Percentiles rank a stretch among this genome's conserved stretches.
These are phyloP conservation scores for Colletotrichum tamarilloi DNA, from an alignment of 2,329 filamentous ascomycete species.

Conservation along the genomic window DNA sequence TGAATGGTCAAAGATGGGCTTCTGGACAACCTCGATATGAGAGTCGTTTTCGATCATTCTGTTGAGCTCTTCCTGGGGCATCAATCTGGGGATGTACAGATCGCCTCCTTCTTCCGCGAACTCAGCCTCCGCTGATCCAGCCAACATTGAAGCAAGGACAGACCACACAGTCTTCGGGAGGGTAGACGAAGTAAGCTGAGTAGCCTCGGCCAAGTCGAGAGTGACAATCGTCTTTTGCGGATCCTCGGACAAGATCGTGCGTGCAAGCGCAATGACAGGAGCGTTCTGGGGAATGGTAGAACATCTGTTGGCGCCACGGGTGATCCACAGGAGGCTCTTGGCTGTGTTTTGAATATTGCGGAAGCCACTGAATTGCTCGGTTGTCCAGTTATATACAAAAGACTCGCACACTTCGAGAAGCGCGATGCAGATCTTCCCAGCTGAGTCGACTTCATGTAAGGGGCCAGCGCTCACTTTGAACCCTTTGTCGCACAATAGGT, in stretches of 20 bases:
- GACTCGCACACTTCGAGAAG: conserved; percentile 54
- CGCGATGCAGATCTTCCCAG: conserved; percentile 53
- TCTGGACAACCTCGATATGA: neutral
- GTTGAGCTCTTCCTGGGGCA: conserved; percentile 54
- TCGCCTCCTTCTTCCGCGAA: conserved; percentile 52
- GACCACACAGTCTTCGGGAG: conserved; percentile 40
- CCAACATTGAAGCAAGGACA: conserved; percentile 35
- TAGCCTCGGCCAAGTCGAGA: conserved; percentile 51
- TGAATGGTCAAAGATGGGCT: neutral
- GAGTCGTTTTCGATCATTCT: conserved; percentile 51
- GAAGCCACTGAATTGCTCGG: conserved; percentile 53
- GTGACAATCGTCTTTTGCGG: conserved; percentile 54
- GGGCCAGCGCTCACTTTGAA: conserved; percentile 3
- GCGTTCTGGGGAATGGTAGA: conserved; percentile 49
- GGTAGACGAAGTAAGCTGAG: conserved; percentile 39
- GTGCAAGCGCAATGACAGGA: conserved; percentile 56
- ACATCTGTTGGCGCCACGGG: conserved; percentile 52
- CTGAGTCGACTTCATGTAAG: conserved; percentile 28
- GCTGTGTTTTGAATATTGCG: conserved; percentile 50
- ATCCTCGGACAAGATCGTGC: conserved; percentile 62
- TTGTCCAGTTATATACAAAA: conserved; percentile 52
- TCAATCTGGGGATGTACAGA: conserved; percentile 58
- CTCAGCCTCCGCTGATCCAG: conserved; percentile 51
- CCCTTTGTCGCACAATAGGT: neutral
- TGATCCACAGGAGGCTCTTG: conserved; percentile 60